These are phyloP conservation scores for Rheum nobile DNA, from an alignment of 148 eudicot genomes.

Conservation along the genomic window DNA sequence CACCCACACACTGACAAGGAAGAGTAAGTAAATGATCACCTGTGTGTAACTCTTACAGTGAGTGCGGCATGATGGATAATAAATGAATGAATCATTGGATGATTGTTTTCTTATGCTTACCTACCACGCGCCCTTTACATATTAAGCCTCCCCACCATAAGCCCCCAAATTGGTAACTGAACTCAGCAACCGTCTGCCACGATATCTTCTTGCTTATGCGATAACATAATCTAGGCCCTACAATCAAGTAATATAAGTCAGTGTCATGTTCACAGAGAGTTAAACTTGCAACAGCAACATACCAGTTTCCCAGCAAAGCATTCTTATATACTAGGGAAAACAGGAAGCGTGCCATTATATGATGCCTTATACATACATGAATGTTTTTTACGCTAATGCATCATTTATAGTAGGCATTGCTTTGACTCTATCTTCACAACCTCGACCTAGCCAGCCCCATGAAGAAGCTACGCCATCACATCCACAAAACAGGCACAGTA, in stretches of 20 bases:
- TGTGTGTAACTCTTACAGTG: slow-evolving; percentile 84
- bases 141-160: slow-evolving; percentile 93
- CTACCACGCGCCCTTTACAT: slow-evolving; percentile 96
- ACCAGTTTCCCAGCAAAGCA: no score
- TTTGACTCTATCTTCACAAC: no score
- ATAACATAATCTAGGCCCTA: slow-evolving; percentile 93
- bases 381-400: no score
- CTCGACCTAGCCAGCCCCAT: no score
- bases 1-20: no score
- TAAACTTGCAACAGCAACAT: no score
- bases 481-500: no score
- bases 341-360: no score
- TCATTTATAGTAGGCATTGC: no score
- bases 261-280: not conserved
- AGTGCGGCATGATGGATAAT: slow-evolving; percentile 72
- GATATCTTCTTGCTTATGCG: slow-evolving; percentile 70
- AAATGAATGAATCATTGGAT: slow-evolving; percentile 95
- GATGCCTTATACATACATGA: no score
- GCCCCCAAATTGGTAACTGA: slow-evolving; percentile 81
- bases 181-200: slow-evolving; percentile 61
- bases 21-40: slow-evolving; percentile 27
- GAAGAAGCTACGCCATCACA: no score
- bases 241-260: slow-evolving; percentile 14
- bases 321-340: no score
- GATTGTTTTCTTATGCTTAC: slow-evolving; percentile 82